Evolutionary conservation across 164 flowering plant species (phyloP).

Genomic region (Platanus orientalis): DNA sequence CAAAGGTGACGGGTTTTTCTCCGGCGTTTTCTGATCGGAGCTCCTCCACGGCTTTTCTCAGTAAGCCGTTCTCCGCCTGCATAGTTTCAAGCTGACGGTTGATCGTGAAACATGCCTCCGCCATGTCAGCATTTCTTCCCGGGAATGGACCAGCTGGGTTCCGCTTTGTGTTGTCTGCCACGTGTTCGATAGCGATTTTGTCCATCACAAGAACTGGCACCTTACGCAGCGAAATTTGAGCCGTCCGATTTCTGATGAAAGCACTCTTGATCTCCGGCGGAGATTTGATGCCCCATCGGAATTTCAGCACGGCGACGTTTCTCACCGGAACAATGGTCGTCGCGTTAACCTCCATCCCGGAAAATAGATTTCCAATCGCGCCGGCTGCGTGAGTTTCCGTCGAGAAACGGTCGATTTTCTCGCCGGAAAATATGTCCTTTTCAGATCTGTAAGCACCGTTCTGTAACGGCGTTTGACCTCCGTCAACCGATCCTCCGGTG

Average conservation of each 20-base stretch:
- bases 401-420: too few relatives aligned
- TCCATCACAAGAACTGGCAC: slow-evolving; percentile 61
- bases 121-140: slow-evolving; percentile 6
- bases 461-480: too few relatives aligned
- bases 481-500: too few relatives aligned
- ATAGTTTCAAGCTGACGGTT: slow-evolving; percentile 47
- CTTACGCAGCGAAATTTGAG: too few relatives aligned
- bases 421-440: too few relatives aligned
- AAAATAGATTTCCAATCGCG: neutral
- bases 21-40: slow-evolving; percentile 29
- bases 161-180: slow-evolving; percentile 15
- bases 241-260: too few relatives aligned
- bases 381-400: too few relatives aligned
- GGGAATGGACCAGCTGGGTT: too few relatives aligned
- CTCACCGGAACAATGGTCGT: neutral
- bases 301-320: neutral
- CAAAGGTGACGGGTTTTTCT: neutral
- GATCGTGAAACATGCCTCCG: slow-evolving; percentile 30
- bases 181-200: slow-evolving; percentile 66
- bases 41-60: slow-evolving; percentile 56
- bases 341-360: neutral
- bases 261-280: neutral
- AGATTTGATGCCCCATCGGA: neutral
- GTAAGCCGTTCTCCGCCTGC: slow-evolving; percentile 39
- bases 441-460: too few relatives aligned